These are phyloP conservation scores for Botrytis sinoallii DNA, from an alignment of 2,329 filamentous ascomycete species.

Conservation along the genomic window DNA sequence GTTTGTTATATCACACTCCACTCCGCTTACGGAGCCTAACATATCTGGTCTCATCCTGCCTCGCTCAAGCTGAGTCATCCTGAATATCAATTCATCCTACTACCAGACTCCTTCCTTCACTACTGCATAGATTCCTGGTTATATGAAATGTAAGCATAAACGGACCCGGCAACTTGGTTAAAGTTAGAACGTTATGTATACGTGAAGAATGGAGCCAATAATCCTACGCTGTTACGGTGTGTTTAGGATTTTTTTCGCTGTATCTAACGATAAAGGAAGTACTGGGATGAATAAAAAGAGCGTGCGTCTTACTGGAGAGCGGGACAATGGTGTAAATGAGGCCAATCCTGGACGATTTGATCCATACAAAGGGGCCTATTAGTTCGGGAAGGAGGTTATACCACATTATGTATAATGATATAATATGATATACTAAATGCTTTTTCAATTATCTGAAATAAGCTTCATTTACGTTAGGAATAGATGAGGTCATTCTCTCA, in stretches of 20 bases:
- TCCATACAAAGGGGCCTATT: not conserved
- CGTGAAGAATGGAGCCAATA: not conserved
- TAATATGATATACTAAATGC: not conserved
- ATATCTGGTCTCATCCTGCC: not conserved
- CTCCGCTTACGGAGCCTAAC: not conserved
- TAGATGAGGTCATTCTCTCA: not conserved
- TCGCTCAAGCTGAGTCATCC: conserved; percentile 4
- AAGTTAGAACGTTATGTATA: not conserved
- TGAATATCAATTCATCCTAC: not conserved
- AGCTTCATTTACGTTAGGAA: not conserved
- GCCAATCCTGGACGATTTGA: not conserved
- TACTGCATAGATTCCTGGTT: not conserved
- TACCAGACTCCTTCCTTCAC: not conserved
- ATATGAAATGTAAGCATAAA: not conserved
- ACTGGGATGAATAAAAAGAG: not conserved
- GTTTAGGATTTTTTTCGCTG: not conserved
- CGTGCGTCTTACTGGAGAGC: not conserved
- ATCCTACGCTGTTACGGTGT: not conserved
- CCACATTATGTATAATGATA: not conserved
- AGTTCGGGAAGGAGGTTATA: not conserved
- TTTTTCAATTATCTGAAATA: not conserved
- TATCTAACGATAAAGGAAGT: not conserved
- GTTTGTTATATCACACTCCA: not conserved
- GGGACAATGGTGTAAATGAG: not conserved
- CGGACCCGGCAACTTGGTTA: conserved; percentile 11